Base-by-base conservation (phyloP, 169 alveolate species). In the Babesia ovata region DNA sequence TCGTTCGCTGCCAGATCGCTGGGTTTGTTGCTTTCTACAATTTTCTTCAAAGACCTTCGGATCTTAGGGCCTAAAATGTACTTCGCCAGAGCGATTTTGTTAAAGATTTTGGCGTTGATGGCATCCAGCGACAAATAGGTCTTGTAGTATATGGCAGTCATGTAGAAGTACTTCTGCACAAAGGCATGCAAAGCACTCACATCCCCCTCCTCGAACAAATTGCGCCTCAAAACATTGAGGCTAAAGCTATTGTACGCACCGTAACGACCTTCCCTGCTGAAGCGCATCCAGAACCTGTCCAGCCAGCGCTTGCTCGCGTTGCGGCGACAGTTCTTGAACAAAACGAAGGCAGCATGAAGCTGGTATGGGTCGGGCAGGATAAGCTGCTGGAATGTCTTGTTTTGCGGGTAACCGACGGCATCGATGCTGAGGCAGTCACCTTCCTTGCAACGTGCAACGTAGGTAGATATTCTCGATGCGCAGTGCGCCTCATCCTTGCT, bases 341-440 rank as follows among this genome's bases (percentile, higher is more conserved):
- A 44, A 19, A 16, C 2, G 66, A 78, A 78, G 21, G 81, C 82
- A 36, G 67, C 66, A 39, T 69, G 75, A 49, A 78, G 45, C 75
- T 78, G 87, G 63, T 39, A 60, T n/a, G 75, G 79, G 42, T 71
- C 36, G 7, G 87, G 87, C 13, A 78, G 74, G n/a, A 13, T 8
- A 12, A 78, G 76, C 28, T 60, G 66, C 21, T 66, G 65, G 28
- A 56, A 28, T 2, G 29, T 50, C 21, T 26, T 22, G 39, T 59
- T 17, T 49, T 29, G n/a, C 16, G 69, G 45, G 4, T 59, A 10
- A 13, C 22, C 44, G 21, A 71, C 84, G 28, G 24, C 28, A 50
- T 72, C 84, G n/a, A 81, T 45, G 49, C 33, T 59, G 12, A 73
- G 39, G 46, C 88, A 81, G 69, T 63, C 81, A 65, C 54, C 52